Evolutionary conservation across 2,329 filamentous ascomycete genomes (phyloP), one percentile per base, ranked within the genome.

Genomic region (Phialophora verrucosa): DNA sequence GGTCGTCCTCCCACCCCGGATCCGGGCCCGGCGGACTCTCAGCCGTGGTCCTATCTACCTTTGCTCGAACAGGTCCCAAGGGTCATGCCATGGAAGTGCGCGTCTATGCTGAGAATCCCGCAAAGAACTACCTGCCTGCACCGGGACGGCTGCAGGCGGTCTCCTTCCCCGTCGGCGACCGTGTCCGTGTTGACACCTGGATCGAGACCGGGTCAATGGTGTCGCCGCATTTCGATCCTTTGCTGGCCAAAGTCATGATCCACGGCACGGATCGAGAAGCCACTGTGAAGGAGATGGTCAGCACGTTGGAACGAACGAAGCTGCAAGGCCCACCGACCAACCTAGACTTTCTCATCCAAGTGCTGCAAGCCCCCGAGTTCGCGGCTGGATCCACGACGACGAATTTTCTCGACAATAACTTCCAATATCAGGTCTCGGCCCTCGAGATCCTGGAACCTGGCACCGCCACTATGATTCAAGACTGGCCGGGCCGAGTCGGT

Each of bases 141-240:
- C 83, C 87, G 0, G 88, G 88, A 1, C 74, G 83, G 1, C 75
- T 90, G 1, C 85, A 87, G 49, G 77, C 83, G 20, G 83, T 90
- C 0, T 69, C 80, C n/a, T 89, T 86, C 81, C 80, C 83, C 14
- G 70, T 80, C 20, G 73, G 80, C 0, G 68, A 79, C 0, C 79
- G 79, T 8, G 78, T 82, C 29, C 81, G 88, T 4, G 81, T 90
- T 25, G 88, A 90, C 70, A 89, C 87, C 0, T 90, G 87, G 87
- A 80, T 89, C 0, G 80, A 83, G 62, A 82, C 82, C 1, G 87
- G 87, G 4, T 82, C 83, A 2, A 81, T 79, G 1, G 79, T 89
- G 44, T 84, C 84, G 4, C 81, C 86, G 8, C 25, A 10, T n/a
- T 59, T 59, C 31, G 56, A 86, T 72, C 84, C 86, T 0, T 73